A percentile compares a stretch with the other conserved stretches of the same genome.
These are phyloP conservation scores for Mucor piriformis DNA, from an alignment of 371 early-diverging fungal species.

Conservation along the genomic window DNA sequence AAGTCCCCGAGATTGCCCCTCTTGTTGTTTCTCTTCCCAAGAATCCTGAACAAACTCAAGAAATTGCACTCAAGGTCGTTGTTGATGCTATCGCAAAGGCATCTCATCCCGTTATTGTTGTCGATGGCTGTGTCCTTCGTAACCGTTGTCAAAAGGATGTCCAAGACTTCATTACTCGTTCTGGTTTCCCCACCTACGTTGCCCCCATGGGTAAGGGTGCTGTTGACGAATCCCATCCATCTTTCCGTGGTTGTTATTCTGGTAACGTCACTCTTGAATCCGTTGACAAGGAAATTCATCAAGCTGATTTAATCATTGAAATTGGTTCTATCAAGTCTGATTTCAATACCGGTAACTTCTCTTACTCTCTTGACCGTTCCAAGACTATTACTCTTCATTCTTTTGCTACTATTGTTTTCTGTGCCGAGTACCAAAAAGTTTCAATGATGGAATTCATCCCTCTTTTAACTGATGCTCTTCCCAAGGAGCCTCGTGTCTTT, in stretches of 20 bases:
- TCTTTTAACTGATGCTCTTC: conserved; percentile 34
- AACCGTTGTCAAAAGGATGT: conserved; percentile 34
- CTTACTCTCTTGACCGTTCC: conserved; percentile 30
- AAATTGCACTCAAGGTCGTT: conserved; percentile 32
- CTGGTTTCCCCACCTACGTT: conserved; percentile 45
- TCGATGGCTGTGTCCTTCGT: conserved; percentile 53
- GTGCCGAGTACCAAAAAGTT: conserved; percentile 44
- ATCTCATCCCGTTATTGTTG: conserved; percentile 46
- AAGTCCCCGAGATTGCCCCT: conserved; percentile 25
- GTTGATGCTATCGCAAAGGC: conserved; percentile 35
- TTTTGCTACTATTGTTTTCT: conserved; percentile 39
- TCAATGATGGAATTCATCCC: conserved; percentile 44
- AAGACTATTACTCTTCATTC: conserved; percentile 51
- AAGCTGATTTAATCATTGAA: conserved; percentile 48
- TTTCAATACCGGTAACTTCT: conserved; percentile 59
- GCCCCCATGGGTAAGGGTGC: conserved; percentile 58
- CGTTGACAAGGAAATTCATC: conserved; percentile 36
- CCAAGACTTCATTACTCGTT: conserved; percentile 33
- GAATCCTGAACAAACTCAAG: conserved; percentile 36
- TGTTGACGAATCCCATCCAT: conserved; percentile 34
- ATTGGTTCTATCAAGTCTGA: conserved; percentile 54
- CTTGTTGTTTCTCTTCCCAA: conserved; percentile 24
- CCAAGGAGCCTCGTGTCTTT: conserved; percentile 26
- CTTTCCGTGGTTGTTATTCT: conserved; percentile 50
- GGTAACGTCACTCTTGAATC: conserved; percentile 39